phyloP scores from a whole-genome alignment of 352 stramenopile genomes.

The Globisporangium takayamanum region DNA sequence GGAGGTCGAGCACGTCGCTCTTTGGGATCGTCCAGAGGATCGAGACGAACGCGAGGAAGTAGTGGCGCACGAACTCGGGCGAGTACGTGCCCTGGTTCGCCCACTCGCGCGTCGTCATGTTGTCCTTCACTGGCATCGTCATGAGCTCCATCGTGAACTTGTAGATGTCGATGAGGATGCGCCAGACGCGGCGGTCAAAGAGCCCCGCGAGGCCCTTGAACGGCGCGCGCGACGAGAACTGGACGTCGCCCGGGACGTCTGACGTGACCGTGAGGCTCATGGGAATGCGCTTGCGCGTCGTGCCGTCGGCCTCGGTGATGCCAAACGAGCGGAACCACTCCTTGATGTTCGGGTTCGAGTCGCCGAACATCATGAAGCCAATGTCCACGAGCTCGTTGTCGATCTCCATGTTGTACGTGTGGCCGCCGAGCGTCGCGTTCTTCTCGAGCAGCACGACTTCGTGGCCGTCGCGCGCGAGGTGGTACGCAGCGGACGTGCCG shows the following conservation, averaged over 20 bases:
- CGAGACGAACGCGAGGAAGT: constrained; percentile 81
- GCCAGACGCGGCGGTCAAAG: constrained; percentile 76
- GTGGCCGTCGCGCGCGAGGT: constrained; percentile 78
- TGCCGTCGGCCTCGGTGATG: constrained; percentile 78
- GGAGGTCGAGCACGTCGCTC: constrained; percentile 75
- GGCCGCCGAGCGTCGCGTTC: constrained; percentile 69
- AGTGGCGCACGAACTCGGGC: constrained; percentile 81
- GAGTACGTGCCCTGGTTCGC: constrained; percentile 64
- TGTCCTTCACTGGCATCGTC: constrained; percentile 71
- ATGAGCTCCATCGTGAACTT: constrained; percentile 84
- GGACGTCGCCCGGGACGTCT: constrained; percentile 67
- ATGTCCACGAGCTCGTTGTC: constrained; percentile 81
- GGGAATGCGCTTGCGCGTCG: constrained; percentile 81
- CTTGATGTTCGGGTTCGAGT: constrained; percentile 90
- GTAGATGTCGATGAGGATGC: constrained; percentile 84
- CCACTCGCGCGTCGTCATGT: constrained; percentile 77
- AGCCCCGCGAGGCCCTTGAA: constrained; percentile 62
- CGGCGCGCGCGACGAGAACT: constrained; percentile 80
- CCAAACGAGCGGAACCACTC: constrained; percentile 85
- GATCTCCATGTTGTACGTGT: constrained; percentile 87
- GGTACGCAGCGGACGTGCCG: constrained; percentile 77
- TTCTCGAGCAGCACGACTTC: constrained; percentile 80
- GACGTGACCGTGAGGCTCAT: constrained; percentile 86
- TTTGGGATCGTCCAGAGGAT: constrained; percentile 86
- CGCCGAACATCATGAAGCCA: constrained; percentile 88